Evolutionary conservation across 495 filamentous ascomycete species (phyloP).

Genomic region (Astrocystis sublimbata): DNA sequence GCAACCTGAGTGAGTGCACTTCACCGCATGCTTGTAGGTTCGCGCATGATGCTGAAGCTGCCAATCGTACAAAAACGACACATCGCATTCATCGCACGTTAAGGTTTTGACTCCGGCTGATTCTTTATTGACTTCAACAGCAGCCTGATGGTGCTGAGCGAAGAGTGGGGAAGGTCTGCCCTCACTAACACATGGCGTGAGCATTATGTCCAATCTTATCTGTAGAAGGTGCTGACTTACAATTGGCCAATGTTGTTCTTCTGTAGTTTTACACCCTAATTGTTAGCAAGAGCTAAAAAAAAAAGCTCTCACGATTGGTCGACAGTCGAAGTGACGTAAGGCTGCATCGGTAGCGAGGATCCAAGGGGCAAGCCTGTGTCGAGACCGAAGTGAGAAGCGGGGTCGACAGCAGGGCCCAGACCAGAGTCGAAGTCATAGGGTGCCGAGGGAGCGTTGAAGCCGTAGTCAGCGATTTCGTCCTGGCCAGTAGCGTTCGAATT

Average conservation of each 20-base stretch:
- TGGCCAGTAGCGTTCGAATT: constrained; percentile 40
- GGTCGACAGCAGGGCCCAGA: not conserved
- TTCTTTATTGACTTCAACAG: not conserved
- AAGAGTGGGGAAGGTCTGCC: not conserved
- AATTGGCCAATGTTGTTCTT: not conserved
- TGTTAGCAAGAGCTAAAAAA: constrained; percentile 39
- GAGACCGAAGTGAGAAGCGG: constrained; percentile 54
- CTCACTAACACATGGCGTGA: not conserved
- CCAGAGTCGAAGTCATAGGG: constrained; percentile 3
- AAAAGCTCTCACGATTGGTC: constrained; percentile 29
- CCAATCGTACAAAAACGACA: not conserved
- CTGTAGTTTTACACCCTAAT: constrained; percentile 28
- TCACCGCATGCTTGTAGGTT: not conserved
- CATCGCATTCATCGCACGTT: not conserved
- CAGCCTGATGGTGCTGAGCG: not conserved
- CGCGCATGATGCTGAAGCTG: not conserved
- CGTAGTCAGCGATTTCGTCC: constrained; percentile 8
- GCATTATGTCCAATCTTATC: not conserved
- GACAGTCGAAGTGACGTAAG: constrained; percentile 16
- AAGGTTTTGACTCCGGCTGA: not conserved
- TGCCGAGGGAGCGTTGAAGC: constrained; percentile 5
- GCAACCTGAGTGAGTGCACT: not conserved
- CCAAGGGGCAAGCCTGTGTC: constrained; percentile 52
- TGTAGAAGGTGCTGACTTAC: not conserved
- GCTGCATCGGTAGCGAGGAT: constrained; percentile 42